Evolutionary conservation across 2,329 filamentous ascomycete species (phyloP), one percentile per base, ranked within the genome.

Genomic region (Fusarium protoensiforme): DNA sequence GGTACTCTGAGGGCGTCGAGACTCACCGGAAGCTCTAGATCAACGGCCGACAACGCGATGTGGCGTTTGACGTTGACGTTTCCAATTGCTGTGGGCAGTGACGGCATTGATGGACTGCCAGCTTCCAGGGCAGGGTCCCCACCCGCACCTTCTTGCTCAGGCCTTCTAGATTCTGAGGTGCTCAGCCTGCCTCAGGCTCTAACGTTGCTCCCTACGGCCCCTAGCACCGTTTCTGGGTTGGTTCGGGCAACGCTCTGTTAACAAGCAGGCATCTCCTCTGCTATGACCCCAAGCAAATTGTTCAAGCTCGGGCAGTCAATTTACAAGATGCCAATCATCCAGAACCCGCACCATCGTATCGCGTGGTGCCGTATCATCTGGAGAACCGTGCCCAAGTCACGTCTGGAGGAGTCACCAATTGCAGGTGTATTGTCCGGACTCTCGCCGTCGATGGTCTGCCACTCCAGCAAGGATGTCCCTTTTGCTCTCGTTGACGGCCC

Each of bases 51-150:
- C 33, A 33, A 56, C 63, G 54, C 31, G 57, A 71, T 74, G 71
- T 74, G 67, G 71, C 67, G 71, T 67, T 63, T 73, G 60, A 61
- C 56, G 39, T 69, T 67, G 59, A 56, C 31, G 35, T 62, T 74
- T 66, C 27, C 48, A 53, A 33, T 20, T 59, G 33, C 53, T 38
- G 46, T 62, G 46, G 24, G 24, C 24, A 48, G 51, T 59, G 33
- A 68, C 59, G 61, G 46, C 60, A 65, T 54, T 14, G 38, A 35
- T 36, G 24, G 24, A 43, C 59, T 39, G 65, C 64, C 57, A 56
- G 65, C 22, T 27, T 29, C 48, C 48, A 31, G 48, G 48, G 48
- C 48, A 69, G 69, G 69, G 66, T 59, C 66, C 43, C 66, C 60
- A 46, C 39, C 35, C 43, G 54, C 22, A 24, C 39, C 51, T 31